These are phyloP conservation scores for Arabidopsis suecica DNA, from an alignment of 345 rosid species.

Conservation along the genomic window DNA sequence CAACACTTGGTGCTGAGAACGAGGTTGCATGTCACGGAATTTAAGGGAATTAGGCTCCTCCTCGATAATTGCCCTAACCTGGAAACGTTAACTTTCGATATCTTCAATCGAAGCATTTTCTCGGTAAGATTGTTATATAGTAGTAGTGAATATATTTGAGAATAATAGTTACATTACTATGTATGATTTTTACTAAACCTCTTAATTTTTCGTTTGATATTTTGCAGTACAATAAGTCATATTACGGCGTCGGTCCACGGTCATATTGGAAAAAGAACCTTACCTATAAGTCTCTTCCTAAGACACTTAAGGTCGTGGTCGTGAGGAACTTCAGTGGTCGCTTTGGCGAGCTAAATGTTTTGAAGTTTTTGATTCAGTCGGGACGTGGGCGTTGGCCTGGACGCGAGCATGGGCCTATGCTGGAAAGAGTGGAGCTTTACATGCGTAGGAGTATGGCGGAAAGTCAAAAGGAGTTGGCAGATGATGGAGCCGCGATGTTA, in stretches of 20 bases:
- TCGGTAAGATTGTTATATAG: background rate
- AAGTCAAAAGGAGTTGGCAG: background rate
- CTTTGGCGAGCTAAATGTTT: background rate
- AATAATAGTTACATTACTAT: background rate
- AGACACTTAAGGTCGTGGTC: background rate
- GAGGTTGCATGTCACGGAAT: slow-evolving; percentile 38
- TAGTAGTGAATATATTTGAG: background rate
- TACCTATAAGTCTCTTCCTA: background rate
- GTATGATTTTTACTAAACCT: background rate
- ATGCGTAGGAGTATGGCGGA: background rate
- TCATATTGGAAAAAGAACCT: background rate
- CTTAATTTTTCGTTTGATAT: background rate
- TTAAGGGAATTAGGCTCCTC: slow-evolving; percentile 50
- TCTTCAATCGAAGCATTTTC: background rate
- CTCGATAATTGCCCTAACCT: slow-evolving; percentile 40
- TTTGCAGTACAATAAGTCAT: background rate
- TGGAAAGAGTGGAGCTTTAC: background rate
- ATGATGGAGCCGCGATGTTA: background rate
- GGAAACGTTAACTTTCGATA: slow-evolving; percentile 10
- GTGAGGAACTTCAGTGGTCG: background rate
- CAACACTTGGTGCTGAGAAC: slow-evolving; percentile 50
- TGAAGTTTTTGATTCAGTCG: background rate
- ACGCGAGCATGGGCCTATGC: background rate
- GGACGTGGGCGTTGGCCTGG: background rate
- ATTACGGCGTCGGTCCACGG: background rate